Base-by-base conservation (phyloP, 495 filamentous ascomycete genomes). In the Tuber microsphaerosporum region DNA sequence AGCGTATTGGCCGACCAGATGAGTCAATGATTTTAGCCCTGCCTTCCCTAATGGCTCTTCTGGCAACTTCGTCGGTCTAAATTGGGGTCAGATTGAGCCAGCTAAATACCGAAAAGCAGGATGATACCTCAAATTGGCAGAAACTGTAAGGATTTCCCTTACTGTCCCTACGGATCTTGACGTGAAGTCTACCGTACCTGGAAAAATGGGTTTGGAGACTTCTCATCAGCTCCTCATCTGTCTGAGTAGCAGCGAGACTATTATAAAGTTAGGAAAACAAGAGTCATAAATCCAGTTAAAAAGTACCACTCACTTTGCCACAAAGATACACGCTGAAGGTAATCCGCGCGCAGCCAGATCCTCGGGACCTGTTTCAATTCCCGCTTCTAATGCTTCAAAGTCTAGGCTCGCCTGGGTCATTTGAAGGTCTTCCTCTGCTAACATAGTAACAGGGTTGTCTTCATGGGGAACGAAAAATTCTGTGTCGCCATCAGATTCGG, bases 131-230 rank as follows among this genome's bases (percentile, higher is more conserved):
- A 74, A 82, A 82, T 71, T 82, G 80, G 65, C 80, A 82, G 75
- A 82, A 82, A 56, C 80, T 82, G n/a, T 82, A 82, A 7, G 80
- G 80, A 43, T 82, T 82, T 10, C 80, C 79, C 74, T 82, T 82
- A 41, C 61, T 72, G 75, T 82, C 80, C 68, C 80, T 82, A 10
- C 80, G 80, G 51, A 82, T 82, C 45, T 82, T 82, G 42, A 82
- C 80, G 69, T 82, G 80, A 10, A 82, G 71, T 31, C 80, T 72
- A 26, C 80, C 80, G 70, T 80, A 82, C 69, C 74, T 81, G 2
- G 71, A 73, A 68, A 82, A 82, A 31, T 82, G 80, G 7, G 71
- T 44, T 75, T 82, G 76, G 20, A 82, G 72, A 22, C 74, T 82
- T 69, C 77, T 80, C 80, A 80, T 79, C 14, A 82, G 80, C 12